These are phyloP conservation scores for Iodosphaeria phyllophila DNA, from an alignment of 2,329 filamentous ascomycete species.

Conservation along the genomic window DNA sequence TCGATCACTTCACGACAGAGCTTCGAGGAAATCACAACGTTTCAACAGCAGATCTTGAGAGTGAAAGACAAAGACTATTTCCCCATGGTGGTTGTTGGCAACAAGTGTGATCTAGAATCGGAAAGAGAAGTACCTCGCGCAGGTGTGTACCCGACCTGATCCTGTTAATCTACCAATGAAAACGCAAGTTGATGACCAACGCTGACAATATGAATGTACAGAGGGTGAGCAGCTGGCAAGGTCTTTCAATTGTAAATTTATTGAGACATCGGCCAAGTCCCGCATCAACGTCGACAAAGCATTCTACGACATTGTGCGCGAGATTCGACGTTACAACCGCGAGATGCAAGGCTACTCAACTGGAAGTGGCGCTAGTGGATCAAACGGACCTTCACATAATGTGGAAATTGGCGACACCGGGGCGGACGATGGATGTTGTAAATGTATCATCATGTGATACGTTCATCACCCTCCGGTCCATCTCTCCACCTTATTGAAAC, in stretches of 20 bases:
- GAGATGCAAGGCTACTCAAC: constrained; percentile 83
- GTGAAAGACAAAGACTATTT: constrained; percentile 99
- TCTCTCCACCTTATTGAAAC: too few relatives aligned
- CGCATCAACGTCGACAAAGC: constrained; percentile 96
- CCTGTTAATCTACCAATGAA: neutral
- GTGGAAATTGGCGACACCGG: constrained; percentile 61
- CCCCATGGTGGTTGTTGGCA: constrained; percentile 95
- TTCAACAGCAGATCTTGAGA: constrained; percentile 94
- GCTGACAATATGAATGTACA: constrained; percentile 18
- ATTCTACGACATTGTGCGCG: constrained; percentile 95
- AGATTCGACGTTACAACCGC: constrained; percentile 96
- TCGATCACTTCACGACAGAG: constrained; percentile 95
- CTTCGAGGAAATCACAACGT: constrained; percentile 96
- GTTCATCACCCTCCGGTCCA: neutral
- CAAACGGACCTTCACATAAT: constrained; percentile 47
- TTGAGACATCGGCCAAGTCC: constrained; percentile 96
- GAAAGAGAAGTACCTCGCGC: constrained; percentile 84
- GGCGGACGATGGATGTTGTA: constrained; percentile 62
- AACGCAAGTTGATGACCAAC: constrained; percentile 1
- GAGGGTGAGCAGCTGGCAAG: constrained; percentile 78
- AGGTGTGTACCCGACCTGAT: constrained; percentile 18
- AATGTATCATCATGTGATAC: constrained; percentile 72
- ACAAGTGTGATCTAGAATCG: constrained; percentile 95
- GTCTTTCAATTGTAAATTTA: constrained; percentile 92
- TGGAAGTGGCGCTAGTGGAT: constrained; percentile 44